Evolutionary conservation across 108 stramenopile genomes (phyloP), one percentile per base, ranked within the genome.

Genomic region (Hondaea fermentalgiana): DNA sequence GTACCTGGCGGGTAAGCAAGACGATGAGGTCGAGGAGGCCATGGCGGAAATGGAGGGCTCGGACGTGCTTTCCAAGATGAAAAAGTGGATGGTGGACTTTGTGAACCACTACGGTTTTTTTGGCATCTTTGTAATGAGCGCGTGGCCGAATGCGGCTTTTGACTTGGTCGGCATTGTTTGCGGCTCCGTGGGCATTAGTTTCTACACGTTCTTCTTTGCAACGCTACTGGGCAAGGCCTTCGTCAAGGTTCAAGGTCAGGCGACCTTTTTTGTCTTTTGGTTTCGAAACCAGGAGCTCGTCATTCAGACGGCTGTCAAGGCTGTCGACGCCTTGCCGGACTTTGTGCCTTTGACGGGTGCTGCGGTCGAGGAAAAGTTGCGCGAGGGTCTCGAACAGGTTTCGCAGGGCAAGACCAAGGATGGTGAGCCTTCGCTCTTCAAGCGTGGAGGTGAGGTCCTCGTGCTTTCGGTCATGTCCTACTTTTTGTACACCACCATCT

Each of bases 141-240:
- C 93, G 16, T 35, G 87, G 5, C 94, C 94, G 16, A 94, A 94
- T 89, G 83, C 93, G 83, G 90, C 92, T 28, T 94, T 94, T 60
- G 94, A 94, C 60, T 88, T 94, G 16, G 93, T 92, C 53, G 94
- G 93, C 57, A 91, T 94, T 60, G 91, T 88, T 72, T 94, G 94
- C 88, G 94, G 94, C 17, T 72, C 91, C 51, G 60, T 90, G 29
- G 57, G 90, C 60, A 90, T 94, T 60, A 91, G 93, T 14, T 93
- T 94, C 88, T 89, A 45, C 71, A 92, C 94, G 5, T 94, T 94
- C 88, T 94, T 94, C 76, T 59, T 35, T n/a, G 94, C 93, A 17
- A 91, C 91, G 5, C 89, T 94, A 28, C 49, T 94, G 21, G 94
- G 93, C 44, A 94, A 94, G 90, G 92, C 93, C 3, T 90, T 87